These are phyloP conservation scores for Sutorius australiensis DNA, from an alignment of 768 basidiomycete species.

Conservation along the genomic window DNA sequence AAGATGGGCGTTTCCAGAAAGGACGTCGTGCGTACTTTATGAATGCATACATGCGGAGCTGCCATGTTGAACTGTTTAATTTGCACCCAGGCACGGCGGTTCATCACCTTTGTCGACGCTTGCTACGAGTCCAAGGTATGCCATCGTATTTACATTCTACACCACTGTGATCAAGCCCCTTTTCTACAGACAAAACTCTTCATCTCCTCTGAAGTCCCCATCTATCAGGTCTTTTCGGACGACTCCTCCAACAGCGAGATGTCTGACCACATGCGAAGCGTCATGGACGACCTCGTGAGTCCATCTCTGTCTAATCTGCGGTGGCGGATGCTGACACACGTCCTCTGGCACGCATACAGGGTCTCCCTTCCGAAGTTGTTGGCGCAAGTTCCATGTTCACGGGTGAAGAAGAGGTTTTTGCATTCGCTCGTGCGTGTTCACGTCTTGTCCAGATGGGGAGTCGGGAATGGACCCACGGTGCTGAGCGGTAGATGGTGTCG, in stretches of 20 bases:
- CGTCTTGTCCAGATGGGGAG: slow-evolving; percentile 88
- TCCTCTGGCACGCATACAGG: slow-evolving; percentile 40
- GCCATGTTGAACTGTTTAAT: not conserved
- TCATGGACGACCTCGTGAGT: slow-evolving; percentile 93
- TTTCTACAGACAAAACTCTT: slow-evolving; percentile 85
- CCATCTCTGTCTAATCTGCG: not conserved
- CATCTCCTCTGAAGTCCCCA: slow-evolving; percentile 88
- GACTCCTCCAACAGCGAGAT: slow-evolving; percentile 45
- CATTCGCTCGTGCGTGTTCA: slow-evolving; percentile 91
- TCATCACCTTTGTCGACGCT: slow-evolving; percentile 97
- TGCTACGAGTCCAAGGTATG: slow-evolving; percentile 87
- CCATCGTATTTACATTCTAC: not conserved
- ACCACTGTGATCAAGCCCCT: slow-evolving; percentile 30
- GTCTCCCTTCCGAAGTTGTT: slow-evolving; percentile 70
- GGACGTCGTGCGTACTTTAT: slow-evolving; percentile 58
- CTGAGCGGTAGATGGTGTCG: slow-evolving; percentile 21
- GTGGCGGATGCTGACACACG: not conserved
- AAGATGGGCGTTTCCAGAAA: slow-evolving; percentile 85
- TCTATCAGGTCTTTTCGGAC: slow-evolving; percentile 86
- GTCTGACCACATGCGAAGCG: slow-evolving; percentile 83
- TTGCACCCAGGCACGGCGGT: slow-evolving; percentile 69
- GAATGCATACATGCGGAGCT: not conserved
- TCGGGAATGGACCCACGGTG: slow-evolving; percentile 70
- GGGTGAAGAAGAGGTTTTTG: slow-evolving; percentile 96
- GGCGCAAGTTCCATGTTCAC: slow-evolving; percentile 88